Conservation (phyloP, 768 basidiomycete genomes). For the Rhodotorula sphaerocarpa region DNA sequence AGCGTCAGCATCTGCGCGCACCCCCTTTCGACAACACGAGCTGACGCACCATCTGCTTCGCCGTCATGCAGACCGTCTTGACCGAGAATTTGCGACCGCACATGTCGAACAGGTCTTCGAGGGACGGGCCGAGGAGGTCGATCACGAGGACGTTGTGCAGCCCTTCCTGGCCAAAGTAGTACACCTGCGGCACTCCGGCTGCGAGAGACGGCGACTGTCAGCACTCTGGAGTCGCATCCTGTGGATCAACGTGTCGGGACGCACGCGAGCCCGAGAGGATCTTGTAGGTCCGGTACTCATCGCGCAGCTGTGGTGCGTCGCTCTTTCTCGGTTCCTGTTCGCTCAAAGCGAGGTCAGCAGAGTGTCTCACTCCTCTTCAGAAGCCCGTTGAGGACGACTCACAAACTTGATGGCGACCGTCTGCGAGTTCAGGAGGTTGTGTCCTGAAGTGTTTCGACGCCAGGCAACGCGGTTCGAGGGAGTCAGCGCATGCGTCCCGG, state of each 20-base stretch:
- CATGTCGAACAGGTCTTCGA: slow-evolving; percentile 99
- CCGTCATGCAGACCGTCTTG: slow-evolving; percentile 99
- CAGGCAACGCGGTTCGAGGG: too few relatives aligned
- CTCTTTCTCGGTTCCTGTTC: slow-evolving; percentile 66
- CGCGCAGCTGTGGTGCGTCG: slow-evolving; percentile 92
- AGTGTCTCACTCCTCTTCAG: too few relatives aligned
- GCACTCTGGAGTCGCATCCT: too few relatives aligned
- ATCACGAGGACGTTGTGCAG: slow-evolving; percentile 98
- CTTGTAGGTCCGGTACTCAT: slow-evolving; percentile 97
- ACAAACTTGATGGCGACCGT: slow-evolving; percentile 99
- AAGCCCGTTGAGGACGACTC: too few relatives aligned
- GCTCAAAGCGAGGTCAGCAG: background rate
- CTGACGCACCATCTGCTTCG: slow-evolving; percentile 88
- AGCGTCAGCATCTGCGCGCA: background rate
- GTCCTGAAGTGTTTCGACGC: too few relatives aligned
- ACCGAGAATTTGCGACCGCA: slow-evolving; percentile 93
- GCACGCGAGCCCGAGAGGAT: slow-evolving; percentile 80
- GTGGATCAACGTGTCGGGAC: too few relatives aligned
- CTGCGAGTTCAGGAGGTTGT: slow-evolving; percentile 94
- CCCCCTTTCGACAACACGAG: background rate
- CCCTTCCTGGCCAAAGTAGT: slow-evolving; percentile 98
- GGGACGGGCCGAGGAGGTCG: slow-evolving; percentile 87
- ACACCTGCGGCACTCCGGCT: slow-evolving; percentile 98
- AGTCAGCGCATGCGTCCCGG: too few relatives aligned
- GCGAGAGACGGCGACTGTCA: slow-evolving; percentile 30